A percentile compares a stretch with the other conserved stretches of the same genome.
phyloP scores from a whole-genome alignment of 108 stramenopile genomes.

The Nitzschia putrida region DNA sequence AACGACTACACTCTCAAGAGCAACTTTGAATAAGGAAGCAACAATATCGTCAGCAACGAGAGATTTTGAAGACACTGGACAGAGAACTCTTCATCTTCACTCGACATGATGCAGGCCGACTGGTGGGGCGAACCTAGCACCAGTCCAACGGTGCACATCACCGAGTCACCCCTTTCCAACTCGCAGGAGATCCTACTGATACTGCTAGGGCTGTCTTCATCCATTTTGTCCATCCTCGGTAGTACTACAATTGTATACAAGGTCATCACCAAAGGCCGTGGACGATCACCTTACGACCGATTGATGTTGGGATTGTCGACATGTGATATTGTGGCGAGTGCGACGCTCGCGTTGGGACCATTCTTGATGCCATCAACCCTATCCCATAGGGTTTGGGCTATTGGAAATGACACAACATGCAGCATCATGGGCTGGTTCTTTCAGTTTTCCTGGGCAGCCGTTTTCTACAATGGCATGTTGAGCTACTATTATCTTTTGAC shows the following conservation, averaged over 20 bases:
- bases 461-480: slow-evolving; percentile 35
- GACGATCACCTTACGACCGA: slow-evolving; percentile 21
- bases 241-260: slow-evolving; percentile 15
- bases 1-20: too few species aligned
- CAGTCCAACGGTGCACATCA: too few species aligned
- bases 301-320: slow-evolving; percentile 24
- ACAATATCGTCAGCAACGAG: too few species aligned
- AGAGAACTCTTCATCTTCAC: too few species aligned
- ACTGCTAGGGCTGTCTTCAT: not conserved
- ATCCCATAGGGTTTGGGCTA: slow-evolving; percentile 21
- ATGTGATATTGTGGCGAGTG: slow-evolving; percentile 13
- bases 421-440: slow-evolving; percentile 21
- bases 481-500: slow-evolving; percentile 35
- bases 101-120: too few species aligned
- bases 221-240: slow-evolving; percentile 9
- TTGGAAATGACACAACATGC: slow-evolving; percentile 40
- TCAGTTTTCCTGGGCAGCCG: slow-evolving; percentile 17
- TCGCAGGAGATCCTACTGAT: slow-evolving; percentile 5
- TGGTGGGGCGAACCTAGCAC: too few species aligned
- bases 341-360: not conserved
- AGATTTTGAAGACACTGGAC: too few species aligned
- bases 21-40: too few species aligned
- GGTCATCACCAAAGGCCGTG: not conserved
- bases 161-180: too few species aligned
- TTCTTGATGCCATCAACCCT: slow-evolving; percentile 5